Base-by-base conservation (phyloP, 2,329 filamentous ascomycete species). In the Fusarium dimerum region DNA sequence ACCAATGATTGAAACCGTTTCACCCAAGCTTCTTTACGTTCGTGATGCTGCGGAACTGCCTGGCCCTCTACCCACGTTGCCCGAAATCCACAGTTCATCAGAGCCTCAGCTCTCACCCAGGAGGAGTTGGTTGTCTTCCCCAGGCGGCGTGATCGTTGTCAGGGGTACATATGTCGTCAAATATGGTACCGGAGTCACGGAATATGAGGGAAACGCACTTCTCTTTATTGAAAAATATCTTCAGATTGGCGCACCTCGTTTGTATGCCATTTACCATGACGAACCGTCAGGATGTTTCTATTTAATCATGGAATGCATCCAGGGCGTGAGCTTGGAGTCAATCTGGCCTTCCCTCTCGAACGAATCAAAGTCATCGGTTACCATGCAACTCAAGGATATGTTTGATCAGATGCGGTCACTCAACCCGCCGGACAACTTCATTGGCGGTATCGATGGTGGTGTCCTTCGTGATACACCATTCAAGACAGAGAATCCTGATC, bases 141-240 rank as follows among this genome's bases (percentile, higher is more conserved):
- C 12, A n/a, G 39, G 39, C 15, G 12, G 39, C n/a, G 39, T 41
- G 4, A n/a, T 5, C 18, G 39, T 55, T 36, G 39, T 55, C 45
- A 39, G 45, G 34, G 45, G 41, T 17, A 43, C 48, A 8, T 43
- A 48, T 36, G 47, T 56, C 16, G 54, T 56, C 13, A 56, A 52
- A 39, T 51, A 45, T 32, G 53, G 50, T 18, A 17, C 32, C 6
- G 36, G 38, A 7, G 50, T 53, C 36, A 45, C 49, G 12, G 54
- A 56, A 40, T 48, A 56, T 39, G 50, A 56, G 38, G 54, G 54
- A 2, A 40, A 53, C 32, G 54, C 50, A 16, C 51, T 56, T 26
- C 43, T 56, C 11, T 43, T 53, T 6, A 30, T 53, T 16, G 43
- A 26, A 7, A 26, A 26, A 26, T 7, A 26, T 7, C 20, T 26